Conservation (phyloP, 2,329 filamentous ascomycete species). For the Fusarium sp. region DNA sequence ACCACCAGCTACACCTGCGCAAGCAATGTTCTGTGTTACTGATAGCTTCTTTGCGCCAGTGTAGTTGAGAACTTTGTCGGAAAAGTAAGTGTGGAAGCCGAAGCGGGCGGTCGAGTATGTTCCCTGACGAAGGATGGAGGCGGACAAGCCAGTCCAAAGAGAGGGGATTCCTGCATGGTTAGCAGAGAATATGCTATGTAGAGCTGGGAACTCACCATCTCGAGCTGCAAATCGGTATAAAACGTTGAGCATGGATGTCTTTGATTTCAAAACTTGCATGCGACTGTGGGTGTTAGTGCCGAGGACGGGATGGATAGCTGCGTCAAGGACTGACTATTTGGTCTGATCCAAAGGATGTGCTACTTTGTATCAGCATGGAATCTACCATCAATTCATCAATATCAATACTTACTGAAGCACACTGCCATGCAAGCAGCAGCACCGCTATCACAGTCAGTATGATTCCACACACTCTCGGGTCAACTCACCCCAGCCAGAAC, state of each 20-base stretch:
- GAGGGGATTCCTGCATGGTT: slow-evolving; percentile 52
- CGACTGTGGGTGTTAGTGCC: slow-evolving; percentile 44
- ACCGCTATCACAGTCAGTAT: slow-evolving; percentile 46
- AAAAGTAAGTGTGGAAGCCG: slow-evolving; percentile 54
- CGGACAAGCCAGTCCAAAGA: slow-evolving; percentile 57
- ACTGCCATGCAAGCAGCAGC: slow-evolving; percentile 59
- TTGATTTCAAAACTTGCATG: slow-evolving; percentile 58
- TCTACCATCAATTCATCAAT: too few relatives aligned
- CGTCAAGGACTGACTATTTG: slow-evolving; percentile 52
- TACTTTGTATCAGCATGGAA: slow-evolving; percentile 31
- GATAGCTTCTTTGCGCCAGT: slow-evolving; percentile 49
- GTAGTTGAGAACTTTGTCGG: slow-evolving; percentile 42
- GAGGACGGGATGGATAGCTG: too few relatives aligned
- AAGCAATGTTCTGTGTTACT: slow-evolving; percentile 50
- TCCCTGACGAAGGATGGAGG: slow-evolving; percentile 57
- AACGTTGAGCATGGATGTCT: slow-evolving; percentile 54
- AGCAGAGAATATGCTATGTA: not conserved
- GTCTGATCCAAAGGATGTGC: slow-evolving; percentile 60
- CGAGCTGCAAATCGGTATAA: slow-evolving; percentile 53
- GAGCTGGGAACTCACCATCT: slow-evolving; percentile 48
- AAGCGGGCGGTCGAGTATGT: slow-evolving; percentile 60
- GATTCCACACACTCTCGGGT: not conserved
- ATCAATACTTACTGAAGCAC: slow-evolving; percentile 56
- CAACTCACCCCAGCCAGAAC: slow-evolving; percentile 57
- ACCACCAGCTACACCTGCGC: slow-evolving; percentile 55